These are phyloP conservation scores for Talaromyces adpressus DNA, from an alignment of 495 filamentous ascomycete genomes.

Conservation along the genomic window DNA sequence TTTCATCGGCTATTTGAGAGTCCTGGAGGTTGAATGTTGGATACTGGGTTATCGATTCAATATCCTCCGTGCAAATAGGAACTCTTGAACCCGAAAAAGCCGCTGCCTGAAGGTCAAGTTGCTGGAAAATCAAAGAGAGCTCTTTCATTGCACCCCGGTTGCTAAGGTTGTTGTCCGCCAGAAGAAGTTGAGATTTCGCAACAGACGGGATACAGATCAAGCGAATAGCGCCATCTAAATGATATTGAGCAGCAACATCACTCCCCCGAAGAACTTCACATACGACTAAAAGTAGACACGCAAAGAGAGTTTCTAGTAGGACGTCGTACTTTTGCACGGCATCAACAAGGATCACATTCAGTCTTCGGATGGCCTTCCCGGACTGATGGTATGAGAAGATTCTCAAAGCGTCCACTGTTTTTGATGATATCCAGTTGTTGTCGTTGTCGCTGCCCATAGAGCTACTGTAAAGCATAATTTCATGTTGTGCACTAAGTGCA, in stretches of 20 bases:
- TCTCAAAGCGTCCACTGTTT: neutral
- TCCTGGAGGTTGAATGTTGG: neutral
- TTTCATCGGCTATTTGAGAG: neutral
- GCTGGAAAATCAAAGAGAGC: neutral
- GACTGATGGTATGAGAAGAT: neutral
- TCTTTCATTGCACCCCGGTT: neutral
- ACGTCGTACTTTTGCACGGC: neutral
- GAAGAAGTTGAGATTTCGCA: neutral
- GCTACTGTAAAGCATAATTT: neutral
- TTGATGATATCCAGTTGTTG: neutral
- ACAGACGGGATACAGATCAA: conserved; percentile 1
- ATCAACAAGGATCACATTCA: neutral
- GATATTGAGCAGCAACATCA: neutral
- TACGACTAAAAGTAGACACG: conserved; percentile 1
- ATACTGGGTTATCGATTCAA: neutral
- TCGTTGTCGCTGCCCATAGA: neutral
- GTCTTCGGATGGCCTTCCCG: neutral
- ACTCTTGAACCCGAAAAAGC: neutral
- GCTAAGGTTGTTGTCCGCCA: neutral
- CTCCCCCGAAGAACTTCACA: neutral
- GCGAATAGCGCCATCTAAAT: neutral
- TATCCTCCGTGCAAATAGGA: neutral
- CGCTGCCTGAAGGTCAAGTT: conserved; percentile 1
- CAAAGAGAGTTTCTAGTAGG: neutral
- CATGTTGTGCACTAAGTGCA: neutral